These are phyloP conservation scores for Cutaneotrichosporon sp. DNA, from an alignment of 1,284 basidiomycete genomes.

Conservation along the genomic window DNA sequence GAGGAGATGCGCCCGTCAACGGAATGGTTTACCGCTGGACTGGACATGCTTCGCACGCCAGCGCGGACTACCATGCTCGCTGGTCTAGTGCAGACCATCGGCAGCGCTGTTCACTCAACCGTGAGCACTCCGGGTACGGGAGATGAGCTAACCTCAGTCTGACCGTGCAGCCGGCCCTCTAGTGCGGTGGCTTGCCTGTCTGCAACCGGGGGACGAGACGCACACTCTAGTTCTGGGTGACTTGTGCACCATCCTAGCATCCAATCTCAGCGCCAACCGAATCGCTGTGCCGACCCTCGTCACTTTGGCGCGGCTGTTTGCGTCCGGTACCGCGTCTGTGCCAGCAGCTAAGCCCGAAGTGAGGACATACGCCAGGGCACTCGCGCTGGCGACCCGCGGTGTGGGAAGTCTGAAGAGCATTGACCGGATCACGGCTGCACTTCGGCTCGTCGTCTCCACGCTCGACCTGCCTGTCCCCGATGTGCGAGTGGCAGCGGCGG, in stretches of 20 bases:
- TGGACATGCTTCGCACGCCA: constrained; percentile 8
- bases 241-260: constrained; percentile 55
- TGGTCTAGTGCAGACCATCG: constrained; percentile 70
- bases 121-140: constrained; percentile 52
- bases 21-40: constrained; percentile 14
- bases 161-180: constrained; percentile 63
- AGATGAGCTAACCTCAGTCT: constrained; percentile 54
- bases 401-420: constrained; percentile 62
- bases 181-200: constrained; percentile 51
- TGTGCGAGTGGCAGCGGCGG: constrained; percentile 53
- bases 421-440: constrained; percentile 66
- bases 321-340: constrained; percentile 48
- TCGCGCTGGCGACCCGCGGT: constrained; percentile 19
- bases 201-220: constrained; percentile 44
- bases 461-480: constrained; percentile 7
- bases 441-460: constrained; percentile 60
- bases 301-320: constrained; percentile 65
- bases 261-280: constrained; percentile 59
- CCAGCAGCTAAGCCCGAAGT: not conserved
- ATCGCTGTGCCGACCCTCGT: constrained; percentile 72
- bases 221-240: constrained; percentile 54
- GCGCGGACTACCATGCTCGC: constrained; percentile 54
- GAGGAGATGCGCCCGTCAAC: not conserved
- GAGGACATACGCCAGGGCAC: not conserved
- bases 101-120: constrained; percentile 72